Percentiles rank a stretch among this genome's conserved stretches.
These are phyloP conservation scores for Elongisporangium anandrum DNA, from an alignment of 352 stramenopile species.

Conservation along the genomic window DNA sequence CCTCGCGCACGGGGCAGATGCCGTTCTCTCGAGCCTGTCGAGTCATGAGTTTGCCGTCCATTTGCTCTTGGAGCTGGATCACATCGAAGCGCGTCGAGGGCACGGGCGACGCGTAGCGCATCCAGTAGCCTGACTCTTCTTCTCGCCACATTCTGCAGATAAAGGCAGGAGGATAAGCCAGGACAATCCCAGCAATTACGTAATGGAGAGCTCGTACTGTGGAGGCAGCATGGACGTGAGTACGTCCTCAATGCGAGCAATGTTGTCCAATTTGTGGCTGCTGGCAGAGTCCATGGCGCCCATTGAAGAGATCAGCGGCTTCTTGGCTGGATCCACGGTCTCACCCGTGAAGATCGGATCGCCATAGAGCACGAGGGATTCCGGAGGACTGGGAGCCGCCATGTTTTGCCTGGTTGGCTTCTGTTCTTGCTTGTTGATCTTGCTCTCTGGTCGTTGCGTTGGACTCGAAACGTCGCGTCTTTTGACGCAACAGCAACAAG, in stretches of 20 bases:
- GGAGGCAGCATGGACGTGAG: constrained; percentile 72
- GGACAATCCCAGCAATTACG: no score
- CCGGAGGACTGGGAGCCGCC: constrained; percentile 60
- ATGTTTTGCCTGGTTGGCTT: constrained; percentile 16
- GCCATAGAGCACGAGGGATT: constrained; percentile 88
- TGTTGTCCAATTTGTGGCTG: constrained; percentile 32
- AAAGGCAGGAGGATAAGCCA: no score
- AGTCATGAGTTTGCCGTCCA: constrained; percentile 88
- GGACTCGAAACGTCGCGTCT: constrained; percentile 25
- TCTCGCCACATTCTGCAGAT: constrained; percentile 67
- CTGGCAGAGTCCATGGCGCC: constrained; percentile 9
- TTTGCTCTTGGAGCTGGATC: constrained; percentile 86
- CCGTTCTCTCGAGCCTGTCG: constrained; percentile 89
- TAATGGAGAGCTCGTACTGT: constrained; percentile 28
- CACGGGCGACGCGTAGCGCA: constrained; percentile 88
- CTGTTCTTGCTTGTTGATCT: background rate
- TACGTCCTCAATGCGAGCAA: constrained; percentile 70
- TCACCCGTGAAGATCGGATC: constrained; percentile 90
- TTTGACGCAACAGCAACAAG: constrained; percentile 11
- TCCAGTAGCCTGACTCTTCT: constrained; percentile 83
- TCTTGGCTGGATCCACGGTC: constrained; percentile 55
- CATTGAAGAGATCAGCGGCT: constrained; percentile 4
- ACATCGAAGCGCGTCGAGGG: constrained; percentile 92
- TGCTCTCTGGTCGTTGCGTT: background rate
- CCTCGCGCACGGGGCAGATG: constrained; percentile 92